Evolutionary conservation across 176 grass and related monocot species (phyloP).

Genomic region (Cenchrus fungigraminus): DNA sequence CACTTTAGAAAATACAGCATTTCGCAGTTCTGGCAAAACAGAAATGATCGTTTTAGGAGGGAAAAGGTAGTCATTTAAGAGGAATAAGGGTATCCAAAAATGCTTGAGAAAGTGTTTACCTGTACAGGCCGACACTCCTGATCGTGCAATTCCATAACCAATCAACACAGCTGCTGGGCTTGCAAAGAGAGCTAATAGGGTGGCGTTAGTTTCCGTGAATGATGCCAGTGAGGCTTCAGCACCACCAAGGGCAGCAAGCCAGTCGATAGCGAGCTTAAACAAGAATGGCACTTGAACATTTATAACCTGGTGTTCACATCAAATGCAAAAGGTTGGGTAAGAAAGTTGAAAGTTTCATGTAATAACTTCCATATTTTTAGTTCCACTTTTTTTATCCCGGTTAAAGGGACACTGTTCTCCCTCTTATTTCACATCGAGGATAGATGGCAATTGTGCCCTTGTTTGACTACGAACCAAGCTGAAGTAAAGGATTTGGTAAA

Average conservation of each 20-base stretch:
- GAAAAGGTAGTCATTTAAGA: slow-evolving; percentile 27
- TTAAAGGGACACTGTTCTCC: slow-evolving; percentile 3
- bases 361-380: slow-evolving; percentile 32
- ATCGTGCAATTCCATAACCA: slow-evolving; percentile 95
- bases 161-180: slow-evolving; percentile 97
- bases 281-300: slow-evolving; percentile 99
- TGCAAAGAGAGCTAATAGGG: slow-evolving; percentile 94
- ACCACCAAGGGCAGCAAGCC: slow-evolving; percentile 80
- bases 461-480: slow-evolving; percentile 28
- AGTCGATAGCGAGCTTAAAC: slow-evolving; percentile 97
- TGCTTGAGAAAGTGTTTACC: slow-evolving; percentile 50
- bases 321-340: slow-evolving; percentile 46
- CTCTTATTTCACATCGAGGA: slow-evolving; percentile 21
- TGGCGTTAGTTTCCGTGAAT: slow-evolving; percentile 89
- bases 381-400: slow-evolving; percentile 9
- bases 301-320: slow-evolving; percentile 82
- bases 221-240: slow-evolving; percentile 77
- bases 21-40: slow-evolving; percentile 75
- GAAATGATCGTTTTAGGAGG: slow-evolving; percentile 35
- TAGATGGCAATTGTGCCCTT: slow-evolving; percentile 12
- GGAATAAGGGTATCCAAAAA: not conserved
- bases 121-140: slow-evolving; percentile 90
- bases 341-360: slow-evolving; percentile 32
- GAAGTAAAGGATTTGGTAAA: not conserved
- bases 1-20: slow-evolving; percentile 97